Evolutionary conservation across 805 yeast genomes (phyloP).

Genomic region (Tetrapisispora nanseiensis): DNA sequence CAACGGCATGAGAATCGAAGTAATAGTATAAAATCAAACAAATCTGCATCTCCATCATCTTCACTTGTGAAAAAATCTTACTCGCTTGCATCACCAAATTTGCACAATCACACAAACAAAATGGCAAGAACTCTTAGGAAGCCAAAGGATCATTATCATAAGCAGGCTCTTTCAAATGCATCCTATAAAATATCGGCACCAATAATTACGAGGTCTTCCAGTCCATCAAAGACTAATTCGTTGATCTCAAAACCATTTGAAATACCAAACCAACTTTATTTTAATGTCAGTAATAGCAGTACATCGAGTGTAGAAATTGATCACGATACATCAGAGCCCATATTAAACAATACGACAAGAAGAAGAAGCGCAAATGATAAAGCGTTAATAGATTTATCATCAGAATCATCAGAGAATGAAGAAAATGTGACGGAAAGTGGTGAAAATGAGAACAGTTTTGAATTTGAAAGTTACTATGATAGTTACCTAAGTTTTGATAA

Average conservation of each 20-base stretch:
- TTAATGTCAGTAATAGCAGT: conserved; percentile 1
- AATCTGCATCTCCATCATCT: conserved; percentile 6
- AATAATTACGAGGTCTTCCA: background rate
- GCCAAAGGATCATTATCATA: conserved; percentile 2
- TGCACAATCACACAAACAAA: conserved; percentile 10
- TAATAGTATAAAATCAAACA: background rate
- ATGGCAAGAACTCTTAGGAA: conserved; percentile 30
- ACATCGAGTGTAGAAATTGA: background rate
- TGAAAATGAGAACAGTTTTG: conserved; percentile 8
- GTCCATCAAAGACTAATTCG: conserved; percentile 14
- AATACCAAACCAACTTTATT: background rate
- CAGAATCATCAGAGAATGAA: background rate
- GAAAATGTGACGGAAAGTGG: background rate
- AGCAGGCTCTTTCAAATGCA: background rate
- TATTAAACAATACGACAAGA: background rate
- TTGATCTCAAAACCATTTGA: conserved; percentile 22
- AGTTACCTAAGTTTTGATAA: conserved; percentile 13
- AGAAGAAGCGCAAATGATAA: background rate
- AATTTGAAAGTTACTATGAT: conserved; percentile 17
- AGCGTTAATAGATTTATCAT: background rate
- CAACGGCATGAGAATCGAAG: conserved; percentile 11
- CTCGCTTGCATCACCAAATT: background rate
- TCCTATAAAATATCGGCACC: background rate
- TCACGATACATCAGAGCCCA: background rate
- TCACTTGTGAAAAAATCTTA: conserved; percentile 15